Base-by-base conservation (phyloP, 106 monocot genomes). In the Phalaenopsis aphrodite region DNA sequence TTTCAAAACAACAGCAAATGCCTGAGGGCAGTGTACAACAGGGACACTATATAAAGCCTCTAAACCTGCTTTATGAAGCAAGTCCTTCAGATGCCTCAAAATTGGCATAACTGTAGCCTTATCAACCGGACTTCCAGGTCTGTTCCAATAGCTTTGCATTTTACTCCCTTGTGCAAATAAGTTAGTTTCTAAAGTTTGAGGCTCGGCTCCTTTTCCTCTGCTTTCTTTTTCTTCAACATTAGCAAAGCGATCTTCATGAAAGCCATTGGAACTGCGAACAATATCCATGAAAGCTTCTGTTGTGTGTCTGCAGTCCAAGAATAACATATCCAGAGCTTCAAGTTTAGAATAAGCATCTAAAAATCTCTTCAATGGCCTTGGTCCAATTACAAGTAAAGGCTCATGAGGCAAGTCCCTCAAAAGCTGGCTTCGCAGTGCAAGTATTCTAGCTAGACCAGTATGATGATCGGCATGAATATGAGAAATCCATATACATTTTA, bases 381-480 rank as follows among this genome's bases (percentile, higher is more conserved):
- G 98, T 21, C 98, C 98, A 85, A 99, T 84, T 18, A 99, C 94
- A 77, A 99, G 82, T 42, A 99, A 69, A 41, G 94, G 98, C 8
- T 93, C 84, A 77, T 95, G 76, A 56, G 85, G 84, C 46, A 86
- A 61, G 41, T 84, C 89, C 79, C 82, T 88, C 19, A 95, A 72
- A 74, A 99, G 80, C 19, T 89, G 80, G 72, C 79, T 87, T 43
- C 98, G 86, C 19, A 93, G 73, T 5, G 98, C 90, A 18, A 98
- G 86, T 85, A 96, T 82, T 86, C 94, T 86, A 39, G 87, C 89
- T 30, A 99, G 77, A 76, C 98, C 98, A 56, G 93, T 89, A 64
- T 99, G 98, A 82, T 99, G 98, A 89, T 99, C 98, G 39, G 98
- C 94, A 76, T 99, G 98, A 75, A 99, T 99, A 69, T 99, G 95